Conservation (phyloP, 441 rosid species). For the Pelargonium citronellum region DNA sequence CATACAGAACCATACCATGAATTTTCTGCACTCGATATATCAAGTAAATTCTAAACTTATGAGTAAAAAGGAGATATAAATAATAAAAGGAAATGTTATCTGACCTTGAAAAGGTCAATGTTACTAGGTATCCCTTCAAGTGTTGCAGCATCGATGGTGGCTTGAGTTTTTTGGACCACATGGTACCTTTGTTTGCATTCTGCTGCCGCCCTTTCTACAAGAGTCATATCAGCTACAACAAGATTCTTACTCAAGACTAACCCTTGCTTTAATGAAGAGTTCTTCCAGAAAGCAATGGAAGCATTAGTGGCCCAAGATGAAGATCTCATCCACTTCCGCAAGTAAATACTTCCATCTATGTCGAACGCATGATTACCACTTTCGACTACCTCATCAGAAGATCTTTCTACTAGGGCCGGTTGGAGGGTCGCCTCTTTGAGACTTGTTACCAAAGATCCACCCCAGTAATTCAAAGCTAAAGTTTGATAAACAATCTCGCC, state of each 20-base stretch:
- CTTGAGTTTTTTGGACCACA: slow-evolving; percentile 82
- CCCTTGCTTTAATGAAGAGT: slow-evolving; percentile 48
- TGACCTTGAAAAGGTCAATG: slow-evolving; percentile 91
- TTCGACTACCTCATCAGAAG: slow-evolving; percentile 42
- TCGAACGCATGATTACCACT: slow-evolving; percentile 50
- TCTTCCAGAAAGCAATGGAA: slow-evolving; percentile 78
- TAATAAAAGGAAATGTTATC: neutral
- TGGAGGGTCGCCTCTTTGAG: slow-evolving; percentile 37
- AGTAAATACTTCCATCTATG: slow-evolving; percentile 87
- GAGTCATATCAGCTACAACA: slow-evolving; percentile 64
- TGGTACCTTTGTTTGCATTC: slow-evolving; percentile 60
- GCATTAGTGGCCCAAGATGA: slow-evolving; percentile 77
- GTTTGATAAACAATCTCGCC: slow-evolving; percentile 77
- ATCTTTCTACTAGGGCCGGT: slow-evolving; percentile 26
- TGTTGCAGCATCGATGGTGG: slow-evolving; percentile 90
- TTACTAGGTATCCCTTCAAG: slow-evolving; percentile 92
- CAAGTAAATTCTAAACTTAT: neutral
- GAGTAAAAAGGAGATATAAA: neutral
- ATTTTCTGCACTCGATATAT: neutral
- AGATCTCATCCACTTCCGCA: slow-evolving; percentile 87
- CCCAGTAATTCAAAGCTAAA: slow-evolving; percentile 82
- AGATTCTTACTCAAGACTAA: slow-evolving; percentile 74
- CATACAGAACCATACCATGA: no score
- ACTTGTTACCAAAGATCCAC: slow-evolving; percentile 68
- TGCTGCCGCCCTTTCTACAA: slow-evolving; percentile 67